These are phyloP conservation scores for Mycena capillaripes DNA, from an alignment of 768 basidiomycete species.

Conservation along the genomic window DNA sequence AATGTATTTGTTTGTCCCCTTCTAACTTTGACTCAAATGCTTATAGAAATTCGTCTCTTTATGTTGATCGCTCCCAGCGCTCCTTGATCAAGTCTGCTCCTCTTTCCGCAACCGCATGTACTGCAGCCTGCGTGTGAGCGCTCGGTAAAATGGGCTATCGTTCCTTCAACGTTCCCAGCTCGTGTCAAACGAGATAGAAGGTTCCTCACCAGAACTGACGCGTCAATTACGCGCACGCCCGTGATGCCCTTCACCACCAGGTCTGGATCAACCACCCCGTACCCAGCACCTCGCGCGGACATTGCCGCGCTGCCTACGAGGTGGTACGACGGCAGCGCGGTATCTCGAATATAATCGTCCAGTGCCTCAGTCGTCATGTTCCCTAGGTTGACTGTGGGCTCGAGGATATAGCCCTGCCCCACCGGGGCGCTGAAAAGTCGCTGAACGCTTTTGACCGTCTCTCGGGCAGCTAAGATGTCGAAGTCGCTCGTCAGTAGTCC, in stretches of 20 bases:
- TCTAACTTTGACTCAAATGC: too few relatives aligned
- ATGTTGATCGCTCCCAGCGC: too few relatives aligned
- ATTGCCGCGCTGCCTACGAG: not conserved
- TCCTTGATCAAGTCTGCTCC: too few relatives aligned
- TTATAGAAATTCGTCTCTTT: too few relatives aligned
- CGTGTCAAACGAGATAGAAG: too few relatives aligned
- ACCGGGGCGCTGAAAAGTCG: not conserved
- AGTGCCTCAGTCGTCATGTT: not conserved
- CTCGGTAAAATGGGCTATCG: too few relatives aligned
- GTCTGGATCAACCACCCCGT: slow-evolving; percentile 48
- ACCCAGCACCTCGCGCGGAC: slow-evolving; percentile 31
- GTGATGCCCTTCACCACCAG: not conserved
- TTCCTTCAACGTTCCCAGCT: too few relatives aligned
- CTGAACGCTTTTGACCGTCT: not conserved
- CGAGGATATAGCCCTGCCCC: not conserved
- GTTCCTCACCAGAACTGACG: too few relatives aligned
- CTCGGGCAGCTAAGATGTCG: not conserved
- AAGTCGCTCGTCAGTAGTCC: not conserved
- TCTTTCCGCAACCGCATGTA: too few relatives aligned
- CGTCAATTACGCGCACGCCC: too few relatives aligned
- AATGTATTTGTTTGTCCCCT: not conserved
- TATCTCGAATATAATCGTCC: slow-evolving; percentile 38
- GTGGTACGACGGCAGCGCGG: slow-evolving; percentile 34
- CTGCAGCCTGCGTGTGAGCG: too few relatives aligned
- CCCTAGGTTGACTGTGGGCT: not conserved